Base-by-base conservation (phyloP, 148 eudicot species). In the Drosera capensis region DNA sequence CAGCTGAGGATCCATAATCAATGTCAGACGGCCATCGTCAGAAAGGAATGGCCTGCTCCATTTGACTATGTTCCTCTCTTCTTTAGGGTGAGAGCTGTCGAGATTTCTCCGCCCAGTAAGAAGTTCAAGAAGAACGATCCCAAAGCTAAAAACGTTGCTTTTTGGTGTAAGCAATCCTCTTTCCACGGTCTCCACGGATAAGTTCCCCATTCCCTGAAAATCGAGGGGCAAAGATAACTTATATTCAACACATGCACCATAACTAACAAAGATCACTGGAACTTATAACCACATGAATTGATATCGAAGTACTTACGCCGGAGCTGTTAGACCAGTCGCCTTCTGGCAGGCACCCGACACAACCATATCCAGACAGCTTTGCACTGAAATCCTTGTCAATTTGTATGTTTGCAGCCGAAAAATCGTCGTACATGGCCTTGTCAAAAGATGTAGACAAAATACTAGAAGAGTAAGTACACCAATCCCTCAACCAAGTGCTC, bases 391-490 rank as follows among this genome's bases (percentile, higher is more conserved):
- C 95, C 49, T 90, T 90, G 65, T 84, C 95, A 43, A 90, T 74
- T 55, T 90, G 95, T 69, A 90, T 78, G 71, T 90, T 90, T 52
- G 74, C 80, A 21, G 97, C 75, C 23, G 95, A 84, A 58, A 84
- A 90, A 52, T 78, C 95, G 43, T 70, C 72, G 67, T 80, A 90
- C 97, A 84, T 80, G 43, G 95, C 97, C 97, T 90, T n/a, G n/a
- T n/a, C n/a, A n/a, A n/a, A n/a, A n/a, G n/a, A n/a, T n/a, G n/a
- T n/a, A n/a, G n/a, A n/a, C n/a, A n/a, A n/a, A n/a, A n/a, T n/a
- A n/a, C n/a, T n/a, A n/a, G n/a, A n/a, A n/a, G n/a, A n/a, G n/a
- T n/a, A n/a, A n/a, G n/a, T n/a, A n/a, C n/a, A n/a, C n/a, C n/a
- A n/a, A n/a, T n/a, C n/a, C n/a, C n/a, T n/a, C n/a, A n/a, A n/a